A percentile compares a stretch with the other conserved stretches of the same genome.
phyloP scores from a whole-genome alignment of 2,329 filamentous ascomycete genomes.

The Pseudogymnoascus sp. region DNA sequence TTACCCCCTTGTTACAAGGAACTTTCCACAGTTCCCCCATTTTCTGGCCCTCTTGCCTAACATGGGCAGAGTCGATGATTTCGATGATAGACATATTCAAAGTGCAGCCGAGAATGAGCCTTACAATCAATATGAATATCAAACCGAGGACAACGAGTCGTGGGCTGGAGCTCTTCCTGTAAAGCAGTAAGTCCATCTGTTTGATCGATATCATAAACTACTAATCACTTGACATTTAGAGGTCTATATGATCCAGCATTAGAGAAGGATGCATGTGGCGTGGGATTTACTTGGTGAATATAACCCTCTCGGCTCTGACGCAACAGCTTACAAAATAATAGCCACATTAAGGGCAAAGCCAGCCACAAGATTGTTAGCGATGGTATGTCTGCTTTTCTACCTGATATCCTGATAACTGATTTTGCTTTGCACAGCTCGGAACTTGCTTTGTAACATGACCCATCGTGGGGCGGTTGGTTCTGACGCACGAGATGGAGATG shows the following conservation, averaged over 20 bases:
- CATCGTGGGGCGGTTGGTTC: conserved; percentile 97
- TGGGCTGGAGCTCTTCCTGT: conserved; percentile 93
- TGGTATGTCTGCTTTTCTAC: conserved; percentile 50
- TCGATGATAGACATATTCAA: conserved; percentile 59
- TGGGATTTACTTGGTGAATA: conserved; percentile 91
- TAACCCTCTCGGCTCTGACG: neutral
- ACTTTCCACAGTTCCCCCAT: neutral
- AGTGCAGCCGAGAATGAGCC: conserved; percentile 50
- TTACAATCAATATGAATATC: conserved; percentile 73
- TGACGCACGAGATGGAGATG: conserved; percentile 94
- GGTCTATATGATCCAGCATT: conserved; percentile 93
- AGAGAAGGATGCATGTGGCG: conserved; percentile 99
- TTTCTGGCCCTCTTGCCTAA: conserved; percentile 44
- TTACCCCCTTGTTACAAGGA: neutral
- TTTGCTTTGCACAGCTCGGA: conserved; percentile 53
- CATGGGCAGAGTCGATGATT: conserved; percentile 59
- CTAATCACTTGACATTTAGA: conserved; percentile 29
- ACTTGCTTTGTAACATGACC: conserved; percentile 99
- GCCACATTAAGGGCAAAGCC: conserved; percentile 92
- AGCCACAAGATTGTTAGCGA: conserved; percentile 99
- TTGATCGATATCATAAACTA: neutral
- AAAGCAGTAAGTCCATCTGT: conserved; percentile 59
- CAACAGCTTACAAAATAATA: conserved; percentile 32
- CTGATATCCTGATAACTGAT: conserved; percentile 27
- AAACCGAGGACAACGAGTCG: conserved; percentile 73